Evolutionary conservation across 495 filamentous ascomycete species (phyloP).

Genomic region (Annulohypoxylon stygium): DNA sequence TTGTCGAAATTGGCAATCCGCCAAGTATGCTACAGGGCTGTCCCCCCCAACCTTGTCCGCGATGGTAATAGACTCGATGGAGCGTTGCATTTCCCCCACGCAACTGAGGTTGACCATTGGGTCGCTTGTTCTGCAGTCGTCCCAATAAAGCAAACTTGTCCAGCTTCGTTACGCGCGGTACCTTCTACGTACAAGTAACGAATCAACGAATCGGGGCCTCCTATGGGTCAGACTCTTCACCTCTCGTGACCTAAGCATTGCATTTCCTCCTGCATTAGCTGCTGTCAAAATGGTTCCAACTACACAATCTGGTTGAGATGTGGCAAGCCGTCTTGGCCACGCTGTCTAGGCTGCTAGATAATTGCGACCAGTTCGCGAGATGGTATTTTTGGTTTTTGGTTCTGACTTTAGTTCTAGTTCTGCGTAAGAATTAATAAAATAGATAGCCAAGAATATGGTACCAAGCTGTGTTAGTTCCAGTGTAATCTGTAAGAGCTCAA

Average conservation of each 20-base stretch:
- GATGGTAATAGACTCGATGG: constrained; percentile 30
- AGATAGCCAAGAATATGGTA: constrained; percentile 30
- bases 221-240: constrained; percentile 43
- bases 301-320: constrained; percentile 45
- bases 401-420: constrained; percentile 15
- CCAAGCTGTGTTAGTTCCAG: constrained; percentile 26
- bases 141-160: constrained; percentile 43
- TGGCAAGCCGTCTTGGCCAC: constrained; percentile 44
- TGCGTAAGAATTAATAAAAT: constrained; percentile 27
- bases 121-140: constrained; percentile 41
- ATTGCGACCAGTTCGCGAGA: constrained; percentile 15
- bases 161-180: constrained; percentile 42
- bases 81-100: constrained; percentile 47
- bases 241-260: constrained; percentile 46
- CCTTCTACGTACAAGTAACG: constrained; percentile 41
- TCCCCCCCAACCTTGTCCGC: constrained; percentile 29
- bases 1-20: constrained; percentile 41
- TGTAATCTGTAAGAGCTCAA: constrained; percentile 28
- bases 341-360: constrained; percentile 6
- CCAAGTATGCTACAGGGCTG: constrained; percentile 41
- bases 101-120: constrained; percentile 34
- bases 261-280: constrained; percentile 45
- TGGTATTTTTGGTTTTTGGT: constrained; percentile 11
- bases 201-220: constrained; percentile 43
- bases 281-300: constrained; percentile 27